Base-by-base conservation (phyloP, 1,139 yeast species). In the Suhomyces coccinellae region DNA sequence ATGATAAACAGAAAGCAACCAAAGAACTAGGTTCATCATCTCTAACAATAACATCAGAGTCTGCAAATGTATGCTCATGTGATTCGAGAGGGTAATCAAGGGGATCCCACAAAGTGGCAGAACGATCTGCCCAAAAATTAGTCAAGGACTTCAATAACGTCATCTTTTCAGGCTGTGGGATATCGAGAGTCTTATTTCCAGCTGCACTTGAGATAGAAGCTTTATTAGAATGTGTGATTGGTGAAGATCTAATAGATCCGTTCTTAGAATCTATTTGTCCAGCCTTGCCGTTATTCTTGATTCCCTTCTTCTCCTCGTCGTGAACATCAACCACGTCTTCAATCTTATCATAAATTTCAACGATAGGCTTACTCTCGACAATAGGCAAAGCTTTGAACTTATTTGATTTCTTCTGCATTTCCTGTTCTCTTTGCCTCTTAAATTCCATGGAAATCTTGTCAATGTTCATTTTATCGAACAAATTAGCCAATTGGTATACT, bases 21-120 rank as follows among this genome's bases (percentile, higher is more conserved):
- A 95, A 68, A 0, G 98, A 91, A 60, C 95, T 87, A 7, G 99
- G 99, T 62, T 95, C 99, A 63, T 90, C 97, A 59, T 95, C 99
- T 42, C 99, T 73, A 6, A 93, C 95, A 51, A 95, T 86, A 14
- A 95, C 96, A 62, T 89, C 91, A 6, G 96, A 87, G 60, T 95
- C 98, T 9, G 90, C 90, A 71, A 93, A 93, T 6, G 95, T 82
- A 62, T 95, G 99, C 58, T 95, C 98, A 1, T 85, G 79, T 0
- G 87, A 74, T 17, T 78, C 77, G 33, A 91, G 71, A 0, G 98
- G 97, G 63, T 90, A 91, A 16, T 81, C 85, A 33, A 95, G 69
- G 0, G 97, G 96, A 53, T 87, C 90, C 99, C 99, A 95, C 17
- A 95, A 77, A 2, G 96, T 87, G 0, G 98, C 93, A 1, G 98